Evolutionary conservation across 2,329 filamentous ascomycete species (phyloP).

Genomic region (Hymenoscyphus scutula): DNA sequence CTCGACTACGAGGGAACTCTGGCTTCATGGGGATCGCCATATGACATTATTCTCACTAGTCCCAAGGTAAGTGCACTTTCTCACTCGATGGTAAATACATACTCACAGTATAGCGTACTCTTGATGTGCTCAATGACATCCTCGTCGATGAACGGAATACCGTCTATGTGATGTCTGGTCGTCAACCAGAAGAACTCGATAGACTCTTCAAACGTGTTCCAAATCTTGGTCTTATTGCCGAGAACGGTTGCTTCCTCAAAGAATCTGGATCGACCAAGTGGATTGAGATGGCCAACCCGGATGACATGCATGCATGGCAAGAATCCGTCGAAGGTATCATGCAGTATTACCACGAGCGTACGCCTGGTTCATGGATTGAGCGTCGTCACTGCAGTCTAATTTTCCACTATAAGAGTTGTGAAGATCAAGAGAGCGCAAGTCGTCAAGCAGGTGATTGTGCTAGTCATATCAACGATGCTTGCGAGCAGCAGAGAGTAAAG

Average conservation of each 20-base stretch:
- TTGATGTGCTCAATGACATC: slow-evolving; percentile 79
- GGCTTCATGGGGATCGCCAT: slow-evolving; percentile 80
- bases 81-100: slow-evolving; percentile 4
- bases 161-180: slow-evolving; percentile 91
- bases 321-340: slow-evolving; percentile 78
- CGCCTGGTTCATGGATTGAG: slow-evolving; percentile 83
- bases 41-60: slow-evolving; percentile 80
- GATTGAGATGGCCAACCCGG: slow-evolving; percentile 73
- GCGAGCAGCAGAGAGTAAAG: slow-evolving; percentile 77
- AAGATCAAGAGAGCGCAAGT: slow-evolving; percentile 71
- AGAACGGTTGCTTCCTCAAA: slow-evolving; percentile 90
- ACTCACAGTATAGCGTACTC: slow-evolving; percentile 58
- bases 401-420: slow-evolving; percentile 83
- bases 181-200: slow-evolving; percentile 84
- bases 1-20: slow-evolving; percentile 93
- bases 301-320: slow-evolving; percentile 76
- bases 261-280: slow-evolving; percentile 67
- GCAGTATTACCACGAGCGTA: slow-evolving; percentile 84
- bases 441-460: slow-evolving; percentile 86
- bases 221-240: slow-evolving; percentile 83
- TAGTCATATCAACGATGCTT: slow-evolving; percentile 93
- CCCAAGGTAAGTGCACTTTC: slow-evolving; percentile 54
- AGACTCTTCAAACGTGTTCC: slow-evolving; percentile 80
- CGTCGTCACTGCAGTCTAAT: slow-evolving; percentile 88
- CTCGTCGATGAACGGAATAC: slow-evolving; percentile 76